phyloP scores from a whole-genome alignment of 768 basidiomycete genomes.

The Termitomyces sp. region DNA sequence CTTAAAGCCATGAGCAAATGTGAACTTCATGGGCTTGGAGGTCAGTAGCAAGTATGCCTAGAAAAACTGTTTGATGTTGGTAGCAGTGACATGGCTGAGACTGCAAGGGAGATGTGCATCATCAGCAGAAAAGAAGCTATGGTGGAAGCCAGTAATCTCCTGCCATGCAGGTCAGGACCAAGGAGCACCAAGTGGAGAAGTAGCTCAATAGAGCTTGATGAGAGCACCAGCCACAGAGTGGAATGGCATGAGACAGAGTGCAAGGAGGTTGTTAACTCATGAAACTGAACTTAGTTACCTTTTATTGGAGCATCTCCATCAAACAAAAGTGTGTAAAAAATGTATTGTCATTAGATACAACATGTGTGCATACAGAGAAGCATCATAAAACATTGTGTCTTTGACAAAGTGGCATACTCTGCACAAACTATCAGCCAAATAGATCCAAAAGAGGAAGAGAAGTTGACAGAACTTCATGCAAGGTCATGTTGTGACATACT shows the following conservation, averaged over 20 bases:
- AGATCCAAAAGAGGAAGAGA: too few relatives aligned
- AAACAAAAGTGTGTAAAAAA: too few relatives aligned
- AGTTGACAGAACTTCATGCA: too few relatives aligned
- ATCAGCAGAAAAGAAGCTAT: constrained; percentile 24
- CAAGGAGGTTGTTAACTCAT: too few relatives aligned
- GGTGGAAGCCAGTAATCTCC: constrained; percentile 20
- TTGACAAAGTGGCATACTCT: neutral
- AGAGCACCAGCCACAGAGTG: constrained; percentile 18
- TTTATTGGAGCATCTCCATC: too few relatives aligned
- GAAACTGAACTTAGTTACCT: too few relatives aligned
- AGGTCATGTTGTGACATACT: too few relatives aligned
- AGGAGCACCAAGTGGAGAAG: constrained; percentile 5
- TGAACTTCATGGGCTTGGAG: neutral
- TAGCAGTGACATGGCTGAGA: constrained; percentile 11
- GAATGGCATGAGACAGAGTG: constrained; percentile 9
- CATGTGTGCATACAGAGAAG: too few relatives aligned
- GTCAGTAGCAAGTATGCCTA: constrained; percentile 1
- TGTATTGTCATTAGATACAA: too few relatives aligned
- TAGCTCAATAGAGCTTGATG: constrained; percentile 12
- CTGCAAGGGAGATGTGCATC: constrained; percentile 18
- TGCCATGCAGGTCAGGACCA: constrained; percentile 22
- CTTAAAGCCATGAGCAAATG: constrained; percentile 1
- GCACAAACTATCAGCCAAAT: too few relatives aligned
- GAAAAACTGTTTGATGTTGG: constrained; percentile 17
- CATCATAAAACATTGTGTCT: too few relatives aligned